phyloP scores from a whole-genome alignment of 1,284 basidiomycete genomes.

The Irpex lacteus region DNA sequence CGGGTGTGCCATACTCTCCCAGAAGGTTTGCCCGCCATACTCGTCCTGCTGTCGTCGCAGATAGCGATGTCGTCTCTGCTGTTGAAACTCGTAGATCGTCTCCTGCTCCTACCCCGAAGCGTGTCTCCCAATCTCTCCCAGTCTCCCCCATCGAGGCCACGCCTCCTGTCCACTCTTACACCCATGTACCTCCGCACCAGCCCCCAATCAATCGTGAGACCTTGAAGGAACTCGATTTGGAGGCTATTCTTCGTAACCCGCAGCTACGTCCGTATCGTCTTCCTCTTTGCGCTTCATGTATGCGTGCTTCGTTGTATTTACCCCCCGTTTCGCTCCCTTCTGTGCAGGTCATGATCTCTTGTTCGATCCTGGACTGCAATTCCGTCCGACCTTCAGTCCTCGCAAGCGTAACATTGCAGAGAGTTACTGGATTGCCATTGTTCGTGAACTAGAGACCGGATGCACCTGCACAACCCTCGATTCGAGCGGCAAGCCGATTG shows the following conservation, averaged over 20 bases:
- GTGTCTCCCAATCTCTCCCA: conserved; percentile 23
- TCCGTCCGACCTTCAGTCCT: conserved; percentile 67
- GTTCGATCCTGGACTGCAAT: conserved; percentile 78
- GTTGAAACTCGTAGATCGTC: conserved; percentile 38
- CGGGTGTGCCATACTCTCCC: conserved; percentile 15
- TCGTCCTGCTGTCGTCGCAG: conserved; percentile 46
- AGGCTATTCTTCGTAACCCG: conserved; percentile 84
- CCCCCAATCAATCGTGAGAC: conserved; percentile 85
- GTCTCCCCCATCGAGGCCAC: conserved; percentile 41
- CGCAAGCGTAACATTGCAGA: conserved; percentile 76
- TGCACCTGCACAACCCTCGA: conserved; percentile 87
- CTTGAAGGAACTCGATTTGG: conserved; percentile 82
- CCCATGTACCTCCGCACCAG: conserved; percentile 63
- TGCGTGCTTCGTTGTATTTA: conserved; percentile 11
- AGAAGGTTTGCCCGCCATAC: conserved; percentile 25
- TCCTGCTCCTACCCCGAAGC: conserved; percentile 16
- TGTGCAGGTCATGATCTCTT: conserved; percentile 82
- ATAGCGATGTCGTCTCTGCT: conserved; percentile 47
- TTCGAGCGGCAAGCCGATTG: conserved; percentile 48
- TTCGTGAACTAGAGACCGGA: conserved; percentile 73
- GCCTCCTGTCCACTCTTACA: conserved; percentile 36
- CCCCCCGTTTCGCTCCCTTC: conserved; percentile 7
- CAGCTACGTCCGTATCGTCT: conserved; percentile 63
- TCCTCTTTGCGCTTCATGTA: conserved; percentile 8
- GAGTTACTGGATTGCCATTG: conserved; percentile 83